These are phyloP conservation scores for Orbilia ellipsospora DNA, from an alignment of 2,329 filamentous ascomycete genomes.

Conservation along the genomic window DNA sequence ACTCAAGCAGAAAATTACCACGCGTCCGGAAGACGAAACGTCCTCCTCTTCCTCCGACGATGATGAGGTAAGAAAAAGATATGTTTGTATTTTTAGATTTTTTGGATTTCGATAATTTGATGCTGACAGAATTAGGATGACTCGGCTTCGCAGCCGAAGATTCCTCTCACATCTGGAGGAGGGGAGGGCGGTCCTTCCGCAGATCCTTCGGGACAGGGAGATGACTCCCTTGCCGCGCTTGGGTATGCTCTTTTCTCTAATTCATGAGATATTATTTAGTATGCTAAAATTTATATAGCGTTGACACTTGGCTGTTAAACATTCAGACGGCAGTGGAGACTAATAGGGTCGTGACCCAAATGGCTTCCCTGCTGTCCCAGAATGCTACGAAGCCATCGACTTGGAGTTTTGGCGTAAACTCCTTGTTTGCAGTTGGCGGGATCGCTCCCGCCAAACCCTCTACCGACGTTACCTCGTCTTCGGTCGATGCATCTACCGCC, in stretches of 20 bases:
- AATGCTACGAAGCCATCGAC: conserved; percentile 8
- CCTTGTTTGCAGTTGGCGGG: neutral
- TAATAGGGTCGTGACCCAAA: neutral
- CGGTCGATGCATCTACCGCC: neutral
- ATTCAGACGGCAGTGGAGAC: neutral
- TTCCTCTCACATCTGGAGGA: neutral
- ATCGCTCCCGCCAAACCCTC: neutral
- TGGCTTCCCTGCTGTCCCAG: neutral
- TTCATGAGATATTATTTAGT: neutral
- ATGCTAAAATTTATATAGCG: neutral
- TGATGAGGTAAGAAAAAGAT: neutral
- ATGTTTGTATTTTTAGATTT: neutral
- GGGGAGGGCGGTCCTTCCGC: neutral
- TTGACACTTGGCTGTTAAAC: neutral
- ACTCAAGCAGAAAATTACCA: too few relatives aligned
- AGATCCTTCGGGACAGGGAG: neutral
- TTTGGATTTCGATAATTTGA: neutral
- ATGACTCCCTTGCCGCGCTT: neutral
- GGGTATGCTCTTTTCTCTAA: neutral
- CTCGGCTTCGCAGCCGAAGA: neutral
- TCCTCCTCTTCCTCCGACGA: neutral
- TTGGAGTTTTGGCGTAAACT: neutral
- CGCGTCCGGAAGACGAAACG: too few relatives aligned
- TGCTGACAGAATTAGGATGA: neutral
- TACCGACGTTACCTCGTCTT: neutral